Evolutionary conservation across 1,139 yeast genomes (phyloP).

Genomic region (Hemisphaericaspora xylofermentans): DNA sequence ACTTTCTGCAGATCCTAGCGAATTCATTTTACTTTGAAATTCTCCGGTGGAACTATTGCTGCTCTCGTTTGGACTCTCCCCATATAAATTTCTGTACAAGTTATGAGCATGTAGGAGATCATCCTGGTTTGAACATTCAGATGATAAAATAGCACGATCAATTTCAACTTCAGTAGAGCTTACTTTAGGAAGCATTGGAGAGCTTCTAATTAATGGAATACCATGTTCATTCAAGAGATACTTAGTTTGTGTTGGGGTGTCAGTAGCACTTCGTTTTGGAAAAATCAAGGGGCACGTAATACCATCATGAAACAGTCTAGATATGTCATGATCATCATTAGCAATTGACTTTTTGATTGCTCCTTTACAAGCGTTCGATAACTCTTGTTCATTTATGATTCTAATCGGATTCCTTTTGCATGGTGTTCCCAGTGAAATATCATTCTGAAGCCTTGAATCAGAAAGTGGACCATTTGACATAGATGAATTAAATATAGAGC

Average conservation of each 20-base stretch:
- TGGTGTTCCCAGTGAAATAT: neutral
- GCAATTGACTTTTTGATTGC: neutral
- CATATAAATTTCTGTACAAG: conserved; percentile 14
- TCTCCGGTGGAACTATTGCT: neutral
- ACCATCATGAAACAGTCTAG: conserved; percentile 2
- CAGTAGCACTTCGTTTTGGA: neutral
- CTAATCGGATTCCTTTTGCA: neutral
- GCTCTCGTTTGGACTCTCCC: conserved; percentile 11
- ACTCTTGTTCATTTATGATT: neutral
- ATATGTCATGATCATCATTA: neutral
- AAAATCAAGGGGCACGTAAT: neutral
- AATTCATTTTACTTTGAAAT: conserved; percentile 1
- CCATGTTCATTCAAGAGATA: neutral
- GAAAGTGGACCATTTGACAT: conserved; percentile 1
- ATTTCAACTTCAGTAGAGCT: conserved; percentile 15
- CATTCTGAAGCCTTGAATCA: conserved; percentile 1
- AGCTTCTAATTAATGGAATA: conserved; percentile 7
- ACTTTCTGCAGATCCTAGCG: neutral
- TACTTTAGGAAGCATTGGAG: conserved; percentile 7
- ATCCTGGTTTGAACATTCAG: conserved; percentile 18
- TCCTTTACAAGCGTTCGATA: neutral
- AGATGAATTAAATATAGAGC: neutral
- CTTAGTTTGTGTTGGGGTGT: neutral
- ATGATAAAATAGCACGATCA: conserved; percentile 22
- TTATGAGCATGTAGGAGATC: conserved; percentile 9